Evolutionary conservation across 345 rosid species (phyloP).

Genomic region (Gossypium mustelinum): DNA sequence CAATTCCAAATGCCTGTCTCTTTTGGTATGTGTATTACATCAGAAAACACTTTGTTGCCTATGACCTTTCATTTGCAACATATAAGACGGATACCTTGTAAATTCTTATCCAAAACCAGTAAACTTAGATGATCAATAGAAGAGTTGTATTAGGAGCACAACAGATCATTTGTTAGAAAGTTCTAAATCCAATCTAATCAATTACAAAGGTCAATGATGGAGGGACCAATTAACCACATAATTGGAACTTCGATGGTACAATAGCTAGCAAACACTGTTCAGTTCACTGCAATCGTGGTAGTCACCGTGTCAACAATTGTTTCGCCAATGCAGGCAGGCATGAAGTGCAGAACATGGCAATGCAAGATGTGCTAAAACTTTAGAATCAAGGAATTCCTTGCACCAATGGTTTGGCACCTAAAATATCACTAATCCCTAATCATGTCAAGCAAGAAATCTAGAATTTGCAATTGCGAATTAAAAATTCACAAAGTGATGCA

Average conservation of each 20-base stretch:
- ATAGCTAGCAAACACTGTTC: not conserved
- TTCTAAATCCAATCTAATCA: not conserved
- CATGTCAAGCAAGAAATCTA: conserved; percentile 14
- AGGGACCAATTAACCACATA: not conserved
- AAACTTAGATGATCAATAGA: not conserved
- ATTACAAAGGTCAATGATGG: not conserved
- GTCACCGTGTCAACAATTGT: not conserved
- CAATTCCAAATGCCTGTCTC: not conserved
- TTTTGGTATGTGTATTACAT: not conserved
- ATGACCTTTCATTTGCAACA: not conserved
- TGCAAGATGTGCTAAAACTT: conserved; percentile 5
- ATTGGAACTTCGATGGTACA: not conserved
- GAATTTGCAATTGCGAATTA: conserved; percentile 13
- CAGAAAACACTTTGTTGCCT: not conserved
- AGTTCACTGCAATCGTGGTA: not conserved
- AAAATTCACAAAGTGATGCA: not conserved
- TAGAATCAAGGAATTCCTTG: not conserved
- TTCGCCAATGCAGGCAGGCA: not conserved
- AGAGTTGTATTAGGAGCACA: not conserved
- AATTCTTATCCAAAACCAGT: not conserved
- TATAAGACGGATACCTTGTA: not conserved
- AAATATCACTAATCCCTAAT: conserved; percentile 8
- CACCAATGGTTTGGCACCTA: conserved; percentile 4
- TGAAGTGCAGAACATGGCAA: not conserved
- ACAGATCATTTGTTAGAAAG: not conserved